phyloP scores from a whole-genome alignment of 192 early-diverging fungal genomes.

The Mortierella alpina region DNA sequence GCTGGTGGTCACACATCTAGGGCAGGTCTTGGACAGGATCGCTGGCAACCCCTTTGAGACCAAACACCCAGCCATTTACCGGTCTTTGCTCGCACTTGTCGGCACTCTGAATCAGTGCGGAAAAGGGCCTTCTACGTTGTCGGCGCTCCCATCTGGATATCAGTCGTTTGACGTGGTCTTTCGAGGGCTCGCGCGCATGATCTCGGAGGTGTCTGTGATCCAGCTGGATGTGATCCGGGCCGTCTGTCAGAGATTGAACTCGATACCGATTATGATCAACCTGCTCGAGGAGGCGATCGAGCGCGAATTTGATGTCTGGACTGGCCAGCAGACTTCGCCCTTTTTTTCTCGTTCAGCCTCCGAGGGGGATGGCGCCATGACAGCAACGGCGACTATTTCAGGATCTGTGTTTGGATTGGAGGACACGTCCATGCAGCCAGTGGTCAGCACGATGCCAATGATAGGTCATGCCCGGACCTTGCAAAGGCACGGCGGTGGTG shows the following conservation, averaged over 20 bases:
- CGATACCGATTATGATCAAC: slow-evolving; percentile 34
- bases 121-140: neutral
- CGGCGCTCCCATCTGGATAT: neutral
- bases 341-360: neutral
- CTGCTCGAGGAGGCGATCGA: slow-evolving; percentile 46
- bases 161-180: slow-evolving; percentile 27
- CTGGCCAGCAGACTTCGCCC: slow-evolving; percentile 16
- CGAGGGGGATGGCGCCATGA: neutral
- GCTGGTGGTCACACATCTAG: slow-evolving; percentile 21
- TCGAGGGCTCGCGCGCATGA: slow-evolving; percentile 21
- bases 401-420: slow-evolving; percentile 35
- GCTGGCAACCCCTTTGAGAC: slow-evolving; percentile 13
- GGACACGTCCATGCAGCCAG: slow-evolving; percentile 16
- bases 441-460: slow-evolving; percentile 14
- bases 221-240: slow-evolving; percentile 35
- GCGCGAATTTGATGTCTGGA: slow-evolving; percentile 40
- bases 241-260: slow-evolving; percentile 32
- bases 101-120: slow-evolving; percentile 38
- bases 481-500: neutral
- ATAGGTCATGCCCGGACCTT: slow-evolving; percentile 11
- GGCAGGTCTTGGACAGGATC: slow-evolving; percentile 34
- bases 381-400: neutral
- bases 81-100: slow-evolving; percentile 18
- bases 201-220: slow-evolving; percentile 22
- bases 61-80: slow-evolving; percentile 24